Evolutionary conservation across 768 basidiomycete species (phyloP).

Genomic region (Kockovaella imperatae): DNA sequence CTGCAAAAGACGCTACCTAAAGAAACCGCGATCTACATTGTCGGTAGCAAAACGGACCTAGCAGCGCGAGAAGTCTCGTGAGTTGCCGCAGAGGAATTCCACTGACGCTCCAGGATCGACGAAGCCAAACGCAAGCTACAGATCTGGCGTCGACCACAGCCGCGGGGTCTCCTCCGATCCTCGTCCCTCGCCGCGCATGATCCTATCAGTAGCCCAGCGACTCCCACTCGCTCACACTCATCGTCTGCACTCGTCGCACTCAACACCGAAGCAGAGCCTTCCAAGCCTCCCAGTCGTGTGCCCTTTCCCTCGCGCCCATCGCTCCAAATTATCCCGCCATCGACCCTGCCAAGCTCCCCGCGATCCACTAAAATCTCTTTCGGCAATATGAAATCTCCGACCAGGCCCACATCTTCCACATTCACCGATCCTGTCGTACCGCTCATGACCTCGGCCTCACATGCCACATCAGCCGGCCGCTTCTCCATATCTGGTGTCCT

Average conservation of each 20-base stretch:
- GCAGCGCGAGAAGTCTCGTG: constrained; percentile 3
- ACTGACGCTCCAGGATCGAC: not conserved
- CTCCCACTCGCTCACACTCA: constrained; percentile 25
- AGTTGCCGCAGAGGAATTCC: not conserved
- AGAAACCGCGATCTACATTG: constrained; percentile 37
- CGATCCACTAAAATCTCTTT: constrained; percentile 15
- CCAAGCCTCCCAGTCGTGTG: not conserved
- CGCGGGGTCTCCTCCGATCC: constrained; percentile 11
- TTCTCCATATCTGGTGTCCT: constrained; percentile 37
- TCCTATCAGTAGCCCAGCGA: constrained; percentile 2
- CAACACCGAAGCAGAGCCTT: constrained; percentile 1
- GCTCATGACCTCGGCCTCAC: constrained; percentile 21
- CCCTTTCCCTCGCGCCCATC: no score
- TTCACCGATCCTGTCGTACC: constrained; percentile 27
- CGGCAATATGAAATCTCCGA: constrained; percentile 27
- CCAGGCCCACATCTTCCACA: constrained; percentile 23
- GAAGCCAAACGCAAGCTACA: not conserved
- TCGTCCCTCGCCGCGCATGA: constrained; percentile 6
- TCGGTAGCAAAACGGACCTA: constrained; percentile 34
- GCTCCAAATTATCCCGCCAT: constrained; percentile 17
- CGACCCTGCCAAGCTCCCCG: constrained; percentile 16
- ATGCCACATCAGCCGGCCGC: constrained; percentile 22
- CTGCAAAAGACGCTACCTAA: constrained; percentile 31
- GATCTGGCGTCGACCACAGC: constrained; percentile 16
- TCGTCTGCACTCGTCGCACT: constrained; percentile 8